These are phyloP conservation scores for Scheffersomyces insectosa DNA, from an alignment of 1,139 yeast species.

Conservation along the genomic window DNA sequence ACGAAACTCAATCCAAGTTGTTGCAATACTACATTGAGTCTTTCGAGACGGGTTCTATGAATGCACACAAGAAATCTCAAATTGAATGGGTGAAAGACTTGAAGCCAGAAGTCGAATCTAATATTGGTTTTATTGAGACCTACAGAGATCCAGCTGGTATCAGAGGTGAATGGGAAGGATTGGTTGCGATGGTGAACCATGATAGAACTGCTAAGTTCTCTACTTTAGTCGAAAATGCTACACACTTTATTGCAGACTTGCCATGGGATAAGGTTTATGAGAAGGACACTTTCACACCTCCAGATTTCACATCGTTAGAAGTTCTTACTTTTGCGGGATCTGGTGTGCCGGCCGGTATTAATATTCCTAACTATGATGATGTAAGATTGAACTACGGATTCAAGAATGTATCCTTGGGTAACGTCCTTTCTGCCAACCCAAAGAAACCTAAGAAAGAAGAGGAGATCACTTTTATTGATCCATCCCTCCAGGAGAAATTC, in stretches of 20 bases:
- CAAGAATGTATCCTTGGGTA: conserved; percentile 86
- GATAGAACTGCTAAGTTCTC: conserved; percentile 83
- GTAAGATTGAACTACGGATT: conserved; percentile 81
- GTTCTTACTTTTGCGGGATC: conserved; percentile 87
- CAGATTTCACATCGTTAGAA: conserved; percentile 88
- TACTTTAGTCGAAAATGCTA: conserved; percentile 65
- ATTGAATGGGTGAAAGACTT: conserved; percentile 85
- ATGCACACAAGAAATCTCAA: conserved; percentile 83
- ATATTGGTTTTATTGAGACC: conserved; percentile 88
- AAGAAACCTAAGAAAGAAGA: conserved; percentile 65
- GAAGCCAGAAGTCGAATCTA: conserved; percentile 81
- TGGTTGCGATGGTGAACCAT: conserved; percentile 89
- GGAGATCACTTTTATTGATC: conserved; percentile 65
- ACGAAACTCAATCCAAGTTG: conserved; percentile 69
- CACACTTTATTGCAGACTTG: conserved; percentile 58
- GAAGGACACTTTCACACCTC: conserved; percentile 84
- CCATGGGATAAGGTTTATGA: conserved; percentile 81
- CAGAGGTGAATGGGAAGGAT: conserved; percentile 92
- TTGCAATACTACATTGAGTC: conserved; percentile 65
- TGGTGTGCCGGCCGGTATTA: conserved; percentile 91
- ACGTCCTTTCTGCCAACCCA: conserved; percentile 69
- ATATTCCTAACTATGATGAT: conserved; percentile 89
- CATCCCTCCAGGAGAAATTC: conserved; percentile 54
- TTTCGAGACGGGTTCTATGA: conserved; percentile 79
- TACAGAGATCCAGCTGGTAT: conserved; percentile 91